Evolutionary conservation across 352 stramenopile genomes (phyloP).

Genomic region (Globisporangium splendens): DNA sequence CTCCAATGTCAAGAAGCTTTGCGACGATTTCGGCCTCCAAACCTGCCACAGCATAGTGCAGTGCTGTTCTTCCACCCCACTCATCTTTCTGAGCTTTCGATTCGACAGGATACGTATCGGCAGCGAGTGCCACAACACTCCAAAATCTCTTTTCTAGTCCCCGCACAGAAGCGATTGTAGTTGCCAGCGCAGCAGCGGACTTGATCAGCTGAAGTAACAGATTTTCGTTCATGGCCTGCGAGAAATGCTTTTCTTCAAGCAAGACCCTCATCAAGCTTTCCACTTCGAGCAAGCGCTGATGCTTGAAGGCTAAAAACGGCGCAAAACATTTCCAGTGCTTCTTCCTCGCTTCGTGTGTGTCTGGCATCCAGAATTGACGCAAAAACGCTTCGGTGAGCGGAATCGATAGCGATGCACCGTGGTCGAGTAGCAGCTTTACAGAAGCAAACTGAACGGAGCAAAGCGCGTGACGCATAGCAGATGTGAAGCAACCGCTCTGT

Average conservation of each 20-base stretch:
- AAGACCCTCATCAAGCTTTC: conserved; percentile 42
- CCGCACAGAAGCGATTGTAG: conserved; percentile 27
- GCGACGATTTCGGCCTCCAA: conserved; percentile 28
- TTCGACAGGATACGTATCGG: conserved; percentile 31
- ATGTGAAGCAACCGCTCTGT: conserved; percentile 2
- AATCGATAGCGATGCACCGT: conserved; percentile 31
- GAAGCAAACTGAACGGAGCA: conserved; percentile 26
- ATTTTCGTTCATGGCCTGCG: conserved; percentile 32
- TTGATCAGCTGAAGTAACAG: conserved; percentile 40
- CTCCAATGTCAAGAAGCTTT: conserved; percentile 35
- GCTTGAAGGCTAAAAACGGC: conserved; percentile 24
- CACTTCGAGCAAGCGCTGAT: conserved; percentile 34
- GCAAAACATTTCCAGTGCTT: conserved; percentile 34
- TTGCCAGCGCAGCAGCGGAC: conserved; percentile 28
- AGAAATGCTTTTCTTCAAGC: conserved; percentile 27
- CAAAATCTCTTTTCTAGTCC: conserved; percentile 42
- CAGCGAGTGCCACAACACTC: conserved; percentile 25
- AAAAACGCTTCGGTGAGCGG: conserved; percentile 33
- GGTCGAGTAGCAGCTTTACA: conserved; percentile 39
- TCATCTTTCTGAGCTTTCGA: conserved; percentile 25
- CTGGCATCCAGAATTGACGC: conserved; percentile 16
- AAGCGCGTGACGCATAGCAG: conserved; percentile 34
- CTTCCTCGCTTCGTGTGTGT: background rate
- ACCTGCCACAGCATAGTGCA: conserved; percentile 49
- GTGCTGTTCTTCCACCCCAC: conserved; percentile 34